Evolutionary conservation across 495 filamentous ascomycete species (phyloP).

Genomic region (Pseudomonodictys pantanalensis): DNA sequence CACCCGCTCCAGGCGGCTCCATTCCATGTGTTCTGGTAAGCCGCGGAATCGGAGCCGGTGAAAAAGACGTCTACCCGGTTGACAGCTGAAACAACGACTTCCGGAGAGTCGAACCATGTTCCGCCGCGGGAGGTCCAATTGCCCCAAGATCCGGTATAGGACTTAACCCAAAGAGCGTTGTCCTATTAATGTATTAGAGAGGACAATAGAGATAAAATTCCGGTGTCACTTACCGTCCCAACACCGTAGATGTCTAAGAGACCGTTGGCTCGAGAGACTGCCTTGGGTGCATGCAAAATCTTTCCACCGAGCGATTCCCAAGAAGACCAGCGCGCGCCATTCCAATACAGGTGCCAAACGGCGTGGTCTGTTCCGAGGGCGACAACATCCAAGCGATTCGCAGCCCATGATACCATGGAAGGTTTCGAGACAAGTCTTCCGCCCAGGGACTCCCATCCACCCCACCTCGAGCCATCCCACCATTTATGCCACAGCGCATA

Average conservation of each 20-base stretch:
- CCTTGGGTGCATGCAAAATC: not conserved
- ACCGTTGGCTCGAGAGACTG: not conserved
- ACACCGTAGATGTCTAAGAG: not conserved
- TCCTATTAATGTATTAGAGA: no score
- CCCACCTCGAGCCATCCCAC: not conserved
- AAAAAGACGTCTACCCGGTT: not conserved
- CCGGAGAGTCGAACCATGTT: not conserved
- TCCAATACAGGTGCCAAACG: not conserved
- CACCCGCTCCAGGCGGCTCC: not conserved
- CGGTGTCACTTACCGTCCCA: no score
- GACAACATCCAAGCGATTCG: not conserved
- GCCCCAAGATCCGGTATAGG: not conserved
- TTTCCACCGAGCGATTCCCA: not conserved
- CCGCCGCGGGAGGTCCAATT: not conserved
- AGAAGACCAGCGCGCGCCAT: not conserved
- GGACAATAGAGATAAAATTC: no score
- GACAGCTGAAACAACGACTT: not conserved
- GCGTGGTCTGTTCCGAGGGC: not conserved
- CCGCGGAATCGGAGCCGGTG: not conserved
- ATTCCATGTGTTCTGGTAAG: not conserved
- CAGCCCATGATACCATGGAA: not conserved
- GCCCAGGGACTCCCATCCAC: not conserved
- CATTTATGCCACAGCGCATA: not conserved
- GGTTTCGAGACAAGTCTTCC: not conserved
- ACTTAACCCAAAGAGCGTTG: no score